Evolutionary conservation across 495 filamentous ascomycete species (phyloP), one percentile per base, ranked within the genome.

Genomic region (Aspergillus nidulans): DNA sequence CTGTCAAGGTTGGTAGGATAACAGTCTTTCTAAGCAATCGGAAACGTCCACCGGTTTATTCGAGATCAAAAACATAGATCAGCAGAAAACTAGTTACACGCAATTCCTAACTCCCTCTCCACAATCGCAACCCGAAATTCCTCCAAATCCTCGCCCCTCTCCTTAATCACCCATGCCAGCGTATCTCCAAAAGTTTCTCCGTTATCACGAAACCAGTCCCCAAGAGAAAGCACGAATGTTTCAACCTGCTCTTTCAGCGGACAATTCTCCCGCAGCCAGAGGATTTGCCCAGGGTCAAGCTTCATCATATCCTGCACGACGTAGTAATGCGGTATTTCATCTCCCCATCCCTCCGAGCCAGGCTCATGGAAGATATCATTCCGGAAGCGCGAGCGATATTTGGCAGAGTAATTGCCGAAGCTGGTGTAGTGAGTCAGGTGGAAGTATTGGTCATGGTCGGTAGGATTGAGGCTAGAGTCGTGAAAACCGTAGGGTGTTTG

Each of bases 271-370:
- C 77, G 77, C 52, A 86, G 63, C 70, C 75, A 80, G 51, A 86
- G 60, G 2, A 85, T 65, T 59, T 85, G 79, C 9, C 71, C 75
- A 10, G 83, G 83, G 54, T 84, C 74, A 19, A 86, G 70, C 66
- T 86, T 85, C 66, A 85, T 69, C 83, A 86, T 84, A 56, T 85
- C 83, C 63, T 85, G 80, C 21, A 86, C 74, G 18, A 85, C 72
- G 55, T 85, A 85, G 63, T 85, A 85, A 49, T 85, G 81, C 34
- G 70, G 68, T 38, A 84, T 80, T 52, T 83, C 82, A 56, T 85
- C 82, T 25, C 83, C 83, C 83, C 83, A 86, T 40, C 82, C 83
- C 50, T 73, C 69, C 15, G 52, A 59, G 13, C 69, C 70, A 2
- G 67, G 69, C 26, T 70, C 71, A 45, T 76, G 69, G 62, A 69